These are phyloP conservation scores for Hericium rajendrae DNA, from an alignment of 768 basidiomycete species.

Conservation along the genomic window DNA sequence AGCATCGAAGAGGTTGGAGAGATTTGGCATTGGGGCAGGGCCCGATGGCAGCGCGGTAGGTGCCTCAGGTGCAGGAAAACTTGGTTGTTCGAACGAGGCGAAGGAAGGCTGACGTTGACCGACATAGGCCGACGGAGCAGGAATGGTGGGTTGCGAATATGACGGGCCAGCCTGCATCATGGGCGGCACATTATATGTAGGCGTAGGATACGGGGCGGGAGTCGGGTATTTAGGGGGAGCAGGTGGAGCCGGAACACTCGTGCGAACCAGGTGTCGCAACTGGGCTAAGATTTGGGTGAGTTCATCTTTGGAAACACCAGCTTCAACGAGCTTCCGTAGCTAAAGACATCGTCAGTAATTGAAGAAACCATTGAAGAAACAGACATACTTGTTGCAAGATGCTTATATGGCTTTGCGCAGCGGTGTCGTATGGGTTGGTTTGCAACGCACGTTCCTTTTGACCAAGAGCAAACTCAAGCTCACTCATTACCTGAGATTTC, in stretches of 20 bases:
- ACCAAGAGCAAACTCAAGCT: slow-evolving; percentile 72
- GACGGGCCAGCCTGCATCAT: slow-evolving; percentile 18
- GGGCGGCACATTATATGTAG: slow-evolving; percentile 20
- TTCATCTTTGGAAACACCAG: slow-evolving; percentile 73
- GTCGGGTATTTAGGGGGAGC: slow-evolving; percentile 7
- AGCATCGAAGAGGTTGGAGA: slow-evolving; percentile 53
- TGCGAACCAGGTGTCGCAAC: slow-evolving; percentile 51
- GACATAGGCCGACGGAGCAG: slow-evolving; percentile 6
- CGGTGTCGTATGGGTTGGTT: slow-evolving; percentile 61
- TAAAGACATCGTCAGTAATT: slow-evolving; percentile 20
- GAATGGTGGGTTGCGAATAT: slow-evolving; percentile 1
- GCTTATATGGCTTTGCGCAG: slow-evolving; percentile 60
- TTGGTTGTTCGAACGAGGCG: neutral
- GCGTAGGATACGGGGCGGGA: slow-evolving; percentile 14
- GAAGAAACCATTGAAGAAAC: slow-evolving; percentile 2
- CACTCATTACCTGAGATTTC: slow-evolving; percentile 71
- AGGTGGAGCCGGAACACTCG: slow-evolving; percentile 11
- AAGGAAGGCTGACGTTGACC: neutral
- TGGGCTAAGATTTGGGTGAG: slow-evolving; percentile 67
- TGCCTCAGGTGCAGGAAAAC: neutral
- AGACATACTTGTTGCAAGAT: slow-evolving; percentile 70
- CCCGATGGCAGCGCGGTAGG: neutral
- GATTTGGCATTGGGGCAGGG: slow-evolving; percentile 19
- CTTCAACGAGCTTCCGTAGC: slow-evolving; percentile 67
- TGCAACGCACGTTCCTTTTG: slow-evolving; percentile 72